Percentiles rank a stretch among this genome's conserved stretches.
phyloP scores from a whole-genome alignment of 176 grass and related monocot genomes.

The barley (Hordeum vulgare) region DNA sequence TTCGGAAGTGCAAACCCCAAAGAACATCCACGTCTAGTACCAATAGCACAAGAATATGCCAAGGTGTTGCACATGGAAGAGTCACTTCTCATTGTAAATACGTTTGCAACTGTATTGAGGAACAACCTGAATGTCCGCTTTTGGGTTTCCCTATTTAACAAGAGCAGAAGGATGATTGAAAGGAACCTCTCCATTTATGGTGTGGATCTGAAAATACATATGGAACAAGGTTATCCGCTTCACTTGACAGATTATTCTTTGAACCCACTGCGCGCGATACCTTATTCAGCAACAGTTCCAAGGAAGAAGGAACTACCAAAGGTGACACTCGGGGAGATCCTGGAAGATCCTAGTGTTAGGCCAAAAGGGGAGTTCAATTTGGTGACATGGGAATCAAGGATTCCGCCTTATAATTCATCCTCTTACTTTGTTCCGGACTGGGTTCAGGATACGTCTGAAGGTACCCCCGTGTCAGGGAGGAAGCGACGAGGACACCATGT shows the following conservation, averaged over 20 bases:
- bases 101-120: background rate
- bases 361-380: background rate
- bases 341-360: background rate
- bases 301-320: background rate
- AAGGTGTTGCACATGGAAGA: background rate
- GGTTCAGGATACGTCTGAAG: background rate
- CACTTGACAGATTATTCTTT: background rate
- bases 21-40: background rate
- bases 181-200: background rate
- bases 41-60: background rate
- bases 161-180: background rate
- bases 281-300: background rate
- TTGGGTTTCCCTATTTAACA: constrained; percentile 9
- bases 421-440: background rate
- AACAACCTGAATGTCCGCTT: background rate
- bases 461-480: background rate
- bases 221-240: background rate
- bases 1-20: background rate
- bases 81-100: constrained; percentile 10
- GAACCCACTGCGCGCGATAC: background rate
- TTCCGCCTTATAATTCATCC: background rate
- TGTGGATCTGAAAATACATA: background rate
- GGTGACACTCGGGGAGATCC: background rate
- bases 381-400: background rate
- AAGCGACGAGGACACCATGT: background rate